Evolutionary conservation across 441 rosid genomes (phyloP).

Genomic region (Iberis amara): DNA sequence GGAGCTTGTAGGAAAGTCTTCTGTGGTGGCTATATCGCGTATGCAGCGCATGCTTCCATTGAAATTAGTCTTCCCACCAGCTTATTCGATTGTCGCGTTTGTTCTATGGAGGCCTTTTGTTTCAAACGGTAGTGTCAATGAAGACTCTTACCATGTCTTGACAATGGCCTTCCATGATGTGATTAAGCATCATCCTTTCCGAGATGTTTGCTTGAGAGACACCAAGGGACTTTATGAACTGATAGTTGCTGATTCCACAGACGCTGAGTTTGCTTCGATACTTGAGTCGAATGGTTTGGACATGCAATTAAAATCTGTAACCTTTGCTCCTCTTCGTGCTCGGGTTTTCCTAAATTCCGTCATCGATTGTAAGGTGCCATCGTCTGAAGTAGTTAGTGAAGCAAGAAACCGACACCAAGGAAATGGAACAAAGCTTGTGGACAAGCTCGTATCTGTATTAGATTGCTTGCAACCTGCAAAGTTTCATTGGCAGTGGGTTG

Average conservation of each 20-base stretch:
- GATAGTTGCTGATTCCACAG: conserved; percentile 72
- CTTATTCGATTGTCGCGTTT: conserved; percentile 78
- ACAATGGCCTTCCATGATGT: conserved; percentile 71
- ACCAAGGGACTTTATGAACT: conserved; percentile 79
- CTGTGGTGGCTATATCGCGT: conserved; percentile 78
- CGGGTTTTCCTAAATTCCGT: conserved; percentile 85
- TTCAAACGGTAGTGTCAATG: conserved; percentile 44
- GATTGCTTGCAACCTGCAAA: conserved; percentile 93
- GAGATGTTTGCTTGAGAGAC: conserved; percentile 92
- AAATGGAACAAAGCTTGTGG: conserved; percentile 62
- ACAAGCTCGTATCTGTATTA: conserved; percentile 74
- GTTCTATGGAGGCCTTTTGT: conserved; percentile 77
- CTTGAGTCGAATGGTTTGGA: conserved; percentile 70
- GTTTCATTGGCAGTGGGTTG: conserved; percentile 99
- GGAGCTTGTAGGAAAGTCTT: conserved; percentile 87
- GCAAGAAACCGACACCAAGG: conserved; percentile 46
- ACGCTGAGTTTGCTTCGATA: conserved; percentile 78
- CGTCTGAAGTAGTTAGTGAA: conserved; percentile 51
- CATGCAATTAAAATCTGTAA: conserved; percentile 56
- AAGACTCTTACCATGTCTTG: conserved; percentile 73
- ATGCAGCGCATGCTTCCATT: conserved; percentile 94
- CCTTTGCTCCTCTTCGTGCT: conserved; percentile 87
- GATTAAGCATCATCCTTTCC: conserved; percentile 75
- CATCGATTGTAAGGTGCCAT: conserved; percentile 74
- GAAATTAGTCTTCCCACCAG: conserved; percentile 88